These are phyloP conservation scores for Brettanomyces custersianus DNA, from an alignment of 805 yeast genomes.

Conservation along the genomic window DNA sequence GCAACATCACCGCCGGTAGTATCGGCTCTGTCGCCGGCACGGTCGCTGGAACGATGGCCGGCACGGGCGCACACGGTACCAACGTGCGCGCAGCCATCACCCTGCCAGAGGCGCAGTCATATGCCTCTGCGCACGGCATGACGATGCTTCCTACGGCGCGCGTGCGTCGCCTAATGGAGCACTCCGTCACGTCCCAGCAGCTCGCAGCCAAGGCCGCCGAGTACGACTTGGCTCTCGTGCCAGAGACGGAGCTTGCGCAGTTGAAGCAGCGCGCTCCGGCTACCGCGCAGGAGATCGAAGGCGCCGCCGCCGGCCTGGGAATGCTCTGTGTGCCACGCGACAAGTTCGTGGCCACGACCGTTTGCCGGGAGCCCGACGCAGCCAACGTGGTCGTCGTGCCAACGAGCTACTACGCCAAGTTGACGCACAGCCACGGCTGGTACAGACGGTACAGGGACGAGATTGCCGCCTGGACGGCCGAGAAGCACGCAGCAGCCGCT, in stretches of 20 bases:
- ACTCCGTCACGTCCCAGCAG: slow-evolving; percentile 24
- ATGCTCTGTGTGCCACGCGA: slow-evolving; percentile 47
- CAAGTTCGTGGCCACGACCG: slow-evolving; percentile 57
- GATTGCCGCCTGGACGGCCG: not conserved
- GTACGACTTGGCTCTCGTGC: slow-evolving; percentile 28
- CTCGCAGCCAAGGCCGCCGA: slow-evolving; percentile 31
- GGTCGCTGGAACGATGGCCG: too few species aligned
- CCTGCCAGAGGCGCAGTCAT: slow-evolving; percentile 8
- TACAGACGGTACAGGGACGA: slow-evolving; percentile 15
- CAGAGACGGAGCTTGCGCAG: slow-evolving; percentile 17
- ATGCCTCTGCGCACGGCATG: slow-evolving; percentile 25
- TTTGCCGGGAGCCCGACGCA: slow-evolving; percentile 44
- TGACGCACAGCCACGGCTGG: slow-evolving; percentile 35
- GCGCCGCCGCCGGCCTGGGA: slow-evolving; percentile 37
- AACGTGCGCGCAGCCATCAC: too few species aligned
- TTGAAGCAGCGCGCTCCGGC: slow-evolving; percentile 9
- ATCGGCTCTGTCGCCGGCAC: slow-evolving; percentile 9
- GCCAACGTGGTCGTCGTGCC: slow-evolving; percentile 57
- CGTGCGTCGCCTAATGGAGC: slow-evolving; percentile 20
- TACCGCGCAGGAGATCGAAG: slow-evolving; percentile 21
- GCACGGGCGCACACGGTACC: slow-evolving; percentile 1
- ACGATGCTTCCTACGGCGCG: slow-evolving; percentile 25
- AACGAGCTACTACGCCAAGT: slow-evolving; percentile 49
- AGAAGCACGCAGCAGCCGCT: not conserved
- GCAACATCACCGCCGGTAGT: slow-evolving; percentile 8